Evolutionary conservation across 345 rosid genomes (phyloP).

Genomic region (Aethionema arabicum): DNA sequence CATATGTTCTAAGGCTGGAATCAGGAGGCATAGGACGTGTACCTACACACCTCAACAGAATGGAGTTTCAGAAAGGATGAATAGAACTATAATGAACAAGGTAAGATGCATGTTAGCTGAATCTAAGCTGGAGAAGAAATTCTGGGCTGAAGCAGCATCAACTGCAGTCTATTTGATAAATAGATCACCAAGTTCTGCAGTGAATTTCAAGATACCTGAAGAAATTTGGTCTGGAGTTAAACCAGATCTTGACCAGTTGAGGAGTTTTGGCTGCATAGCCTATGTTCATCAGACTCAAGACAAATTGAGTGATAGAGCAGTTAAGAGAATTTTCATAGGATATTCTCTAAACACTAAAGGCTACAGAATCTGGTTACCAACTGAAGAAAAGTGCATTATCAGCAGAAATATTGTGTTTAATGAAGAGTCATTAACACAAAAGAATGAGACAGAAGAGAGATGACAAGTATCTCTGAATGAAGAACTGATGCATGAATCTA

Average conservation of each 20-base stretch:
- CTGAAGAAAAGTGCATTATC: background rate
- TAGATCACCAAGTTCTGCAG: background rate
- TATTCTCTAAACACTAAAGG: background rate
- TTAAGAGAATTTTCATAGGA: background rate
- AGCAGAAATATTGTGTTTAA: background rate
- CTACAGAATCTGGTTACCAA: background rate
- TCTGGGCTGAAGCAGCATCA: background rate
- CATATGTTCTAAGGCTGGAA: background rate
- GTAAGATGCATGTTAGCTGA: background rate
- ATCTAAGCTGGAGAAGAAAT: background rate
- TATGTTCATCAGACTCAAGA: background rate
- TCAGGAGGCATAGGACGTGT: background rate
- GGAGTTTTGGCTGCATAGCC: background rate
- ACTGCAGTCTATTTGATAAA: background rate
- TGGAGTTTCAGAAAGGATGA: background rate
- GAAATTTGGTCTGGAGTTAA: background rate
- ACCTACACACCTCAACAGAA: slow-evolving; percentile 7
- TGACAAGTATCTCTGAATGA: no score
- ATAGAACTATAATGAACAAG: background rate
- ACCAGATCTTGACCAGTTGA: background rate
- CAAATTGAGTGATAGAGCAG: background rate
- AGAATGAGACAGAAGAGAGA: no score
- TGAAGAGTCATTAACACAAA: no score
- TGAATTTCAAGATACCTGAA: background rate
- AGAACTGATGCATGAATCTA: background rate